Evolutionary conservation across 2,329 filamentous ascomycete genomes (phyloP).

Genomic region (Biscogniauxia mediterranea): DNA sequence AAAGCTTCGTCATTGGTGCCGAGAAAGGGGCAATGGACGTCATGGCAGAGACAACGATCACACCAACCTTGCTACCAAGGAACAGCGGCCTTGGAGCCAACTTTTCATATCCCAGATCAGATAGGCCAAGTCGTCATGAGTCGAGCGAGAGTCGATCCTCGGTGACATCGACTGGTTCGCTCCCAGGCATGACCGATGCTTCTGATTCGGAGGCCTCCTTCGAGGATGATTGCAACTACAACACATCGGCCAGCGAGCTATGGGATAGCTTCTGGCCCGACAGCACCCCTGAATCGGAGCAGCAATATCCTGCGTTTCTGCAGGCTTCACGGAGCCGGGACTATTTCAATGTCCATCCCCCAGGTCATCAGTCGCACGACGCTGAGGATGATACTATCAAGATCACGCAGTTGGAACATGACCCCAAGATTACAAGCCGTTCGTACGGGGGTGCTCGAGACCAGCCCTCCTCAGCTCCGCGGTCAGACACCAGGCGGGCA

Average conservation of each 20-base stretch:
- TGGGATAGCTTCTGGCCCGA: conserved; percentile 53
- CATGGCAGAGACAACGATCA: conserved; percentile 5
- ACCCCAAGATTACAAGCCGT: conserved; percentile 22
- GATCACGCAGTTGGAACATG: conserved; percentile 14
- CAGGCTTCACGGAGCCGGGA: conserved; percentile 16
- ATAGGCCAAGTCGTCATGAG: conserved; percentile 27
- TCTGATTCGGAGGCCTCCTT: conserved; percentile 50
- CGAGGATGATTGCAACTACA: conserved; percentile 52
- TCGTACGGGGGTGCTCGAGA: conserved; percentile 22
- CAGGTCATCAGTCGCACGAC: conserved; percentile 8
- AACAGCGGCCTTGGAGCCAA: conserved; percentile 29
- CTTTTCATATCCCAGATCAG: conserved; percentile 35
- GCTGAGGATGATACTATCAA: conserved; percentile 27
- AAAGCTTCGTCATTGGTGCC: conserved; percentile 5
- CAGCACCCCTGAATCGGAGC: conserved; percentile 11
- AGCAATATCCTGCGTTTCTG: conserved; percentile 21
- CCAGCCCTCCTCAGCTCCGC: conserved; percentile 10
- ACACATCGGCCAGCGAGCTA: conserved; percentile 42
- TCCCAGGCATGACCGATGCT: conserved; percentile 51
- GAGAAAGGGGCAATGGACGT: conserved; percentile 12
- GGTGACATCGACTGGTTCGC: conserved; percentile 44
- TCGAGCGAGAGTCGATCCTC: conserved; percentile 39
- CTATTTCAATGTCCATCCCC: conserved; percentile 19
- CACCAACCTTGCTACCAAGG: conserved; percentile 12
- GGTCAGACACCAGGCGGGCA: conserved; percentile 15